These are phyloP conservation scores for Paradendryphiella salina DNA, from an alignment of 2,329 filamentous ascomycete genomes.

Conservation along the genomic window DNA sequence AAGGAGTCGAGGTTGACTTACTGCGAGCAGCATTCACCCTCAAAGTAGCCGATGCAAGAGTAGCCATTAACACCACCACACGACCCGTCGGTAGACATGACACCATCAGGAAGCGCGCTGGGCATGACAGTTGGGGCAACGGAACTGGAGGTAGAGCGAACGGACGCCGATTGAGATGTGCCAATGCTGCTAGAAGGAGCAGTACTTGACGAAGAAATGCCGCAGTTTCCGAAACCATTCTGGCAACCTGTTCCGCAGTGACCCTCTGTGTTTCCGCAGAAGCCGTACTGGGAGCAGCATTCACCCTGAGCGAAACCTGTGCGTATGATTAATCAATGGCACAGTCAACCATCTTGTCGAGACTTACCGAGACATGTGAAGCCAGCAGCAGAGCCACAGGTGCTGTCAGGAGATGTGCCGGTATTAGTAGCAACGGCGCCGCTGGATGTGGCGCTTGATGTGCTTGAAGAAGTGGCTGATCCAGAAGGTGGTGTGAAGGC, in stretches of 20 bases:
- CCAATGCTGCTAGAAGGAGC: background rate
- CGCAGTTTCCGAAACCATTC: slow-evolving; percentile 29
- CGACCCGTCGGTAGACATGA: slow-evolving; percentile 16
- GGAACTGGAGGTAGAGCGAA: background rate
- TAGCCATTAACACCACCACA: slow-evolving; percentile 19
- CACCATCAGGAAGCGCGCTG: slow-evolving; percentile 2
- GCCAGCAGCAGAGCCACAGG: slow-evolving; percentile 25
- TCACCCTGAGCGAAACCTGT: slow-evolving; percentile 41
- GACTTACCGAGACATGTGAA: slow-evolving; percentile 24
- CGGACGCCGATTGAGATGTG: background rate
- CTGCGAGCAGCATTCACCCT: slow-evolving; percentile 27
- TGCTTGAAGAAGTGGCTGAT: slow-evolving; percentile 19
- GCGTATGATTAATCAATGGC: background rate
- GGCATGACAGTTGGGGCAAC: too few species aligned
- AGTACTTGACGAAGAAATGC: background rate
- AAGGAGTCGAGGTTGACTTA: slow-evolving; percentile 2
- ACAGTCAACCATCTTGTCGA: background rate
- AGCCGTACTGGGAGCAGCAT: slow-evolving; percentile 45
- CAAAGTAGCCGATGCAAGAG: slow-evolving; percentile 17
- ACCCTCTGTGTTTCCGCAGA: slow-evolving; percentile 39
- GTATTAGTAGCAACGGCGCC: slow-evolving; percentile 9
- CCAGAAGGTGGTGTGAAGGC: slow-evolving; percentile 15
- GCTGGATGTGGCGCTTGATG: slow-evolving; percentile 11
- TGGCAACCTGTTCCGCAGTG: slow-evolving; percentile 38
- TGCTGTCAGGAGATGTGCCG: slow-evolving; percentile 14